phyloP scores from a whole-genome alignment of 768 basidiomycete genomes.

The Pleurotus citrinopileatus region DNA sequence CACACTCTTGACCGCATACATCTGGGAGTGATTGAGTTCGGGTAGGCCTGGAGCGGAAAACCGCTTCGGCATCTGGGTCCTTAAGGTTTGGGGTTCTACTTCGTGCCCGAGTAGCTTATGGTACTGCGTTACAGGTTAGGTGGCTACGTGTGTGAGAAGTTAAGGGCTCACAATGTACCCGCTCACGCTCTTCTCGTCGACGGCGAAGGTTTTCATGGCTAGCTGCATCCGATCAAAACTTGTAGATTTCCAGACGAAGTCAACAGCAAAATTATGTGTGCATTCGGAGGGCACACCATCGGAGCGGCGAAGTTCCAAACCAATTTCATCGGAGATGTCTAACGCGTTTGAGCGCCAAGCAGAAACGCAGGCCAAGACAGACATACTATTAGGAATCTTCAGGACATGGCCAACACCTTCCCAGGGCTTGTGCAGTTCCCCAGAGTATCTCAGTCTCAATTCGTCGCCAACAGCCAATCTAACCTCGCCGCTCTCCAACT shows the following conservation, averaged over 20 bases:
- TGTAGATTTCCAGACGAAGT: conserved; percentile 99
- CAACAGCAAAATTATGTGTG: conserved; percentile 94
- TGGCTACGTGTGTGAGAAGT: neutral
- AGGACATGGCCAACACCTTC: conserved; percentile 98
- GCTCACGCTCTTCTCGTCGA: conserved; percentile 98
- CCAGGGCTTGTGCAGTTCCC: conserved; percentile 91
- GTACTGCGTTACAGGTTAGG: conserved; percentile 52
- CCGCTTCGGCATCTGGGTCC: conserved; percentile 93
- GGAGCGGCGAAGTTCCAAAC: conserved; percentile 82
- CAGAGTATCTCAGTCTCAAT: conserved; percentile 82
- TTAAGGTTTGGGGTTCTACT: conserved; percentile 87
- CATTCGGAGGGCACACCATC: conserved; percentile 94
- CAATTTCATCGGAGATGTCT: conserved; percentile 99
- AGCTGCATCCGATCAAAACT: conserved; percentile 99
- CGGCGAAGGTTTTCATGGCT: conserved; percentile 99
- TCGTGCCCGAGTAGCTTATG: conserved; percentile 99
- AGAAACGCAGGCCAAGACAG: neutral
- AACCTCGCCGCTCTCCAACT: conserved; percentile 97
- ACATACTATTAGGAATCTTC: conserved; percentile 97
- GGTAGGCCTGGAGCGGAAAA: conserved; percentile 97
- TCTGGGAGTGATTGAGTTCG: conserved; percentile 98
- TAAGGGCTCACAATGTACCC: conserved; percentile 85
- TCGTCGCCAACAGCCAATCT: conserved; percentile 97
- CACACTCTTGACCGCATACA: conserved; percentile 99
- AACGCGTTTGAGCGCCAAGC: conserved; percentile 11